Evolutionary conservation across 139 green algal genomes (phyloP).

Genomic region (Pedinophyceae sp.): DNA sequence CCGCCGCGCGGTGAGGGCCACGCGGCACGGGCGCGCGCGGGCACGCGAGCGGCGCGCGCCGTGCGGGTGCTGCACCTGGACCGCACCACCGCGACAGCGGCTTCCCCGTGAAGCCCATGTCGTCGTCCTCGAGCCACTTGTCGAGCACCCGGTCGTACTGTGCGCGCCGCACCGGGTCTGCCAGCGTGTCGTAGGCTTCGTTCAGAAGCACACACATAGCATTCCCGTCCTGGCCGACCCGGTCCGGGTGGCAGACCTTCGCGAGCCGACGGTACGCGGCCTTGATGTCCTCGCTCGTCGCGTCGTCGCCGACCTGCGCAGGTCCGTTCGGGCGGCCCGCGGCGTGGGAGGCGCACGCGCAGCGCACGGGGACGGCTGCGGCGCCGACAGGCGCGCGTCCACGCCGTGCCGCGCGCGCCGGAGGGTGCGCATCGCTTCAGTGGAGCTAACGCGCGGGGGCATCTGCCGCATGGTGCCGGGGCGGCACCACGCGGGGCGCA

Average conservation of each 20-base stretch:
- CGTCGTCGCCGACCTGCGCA: not conserved
- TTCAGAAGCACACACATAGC: slow-evolving; percentile 8
- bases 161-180: not conserved
- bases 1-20: no score
- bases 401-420: no score
- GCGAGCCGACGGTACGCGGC: slow-evolving; percentile 5
- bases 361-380: no score
- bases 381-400: no score
- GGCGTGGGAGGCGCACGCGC: no score
- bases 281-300: slow-evolving; percentile 7
- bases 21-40: no score
- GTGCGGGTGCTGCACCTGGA: slow-evolving; percentile 5
- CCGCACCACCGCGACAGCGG: slow-evolving; percentile 1
- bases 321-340: no score
- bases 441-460: no score
- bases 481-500: no score
- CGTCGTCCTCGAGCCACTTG: not conserved
- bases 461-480: no score
- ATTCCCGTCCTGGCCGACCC: slow-evolving; percentile 9
- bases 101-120: slow-evolving; percentile 9
- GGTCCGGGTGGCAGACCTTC: slow-evolving; percentile 15
- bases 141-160: slow-evolving; percentile 9
- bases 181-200: slow-evolving; percentile 2
- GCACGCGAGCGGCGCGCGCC: no score
- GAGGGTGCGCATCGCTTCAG: no score